These are phyloP conservation scores for Vaucheria bursata DNA, from an alignment of 352 stramenopile species.

Conservation along the genomic window DNA sequence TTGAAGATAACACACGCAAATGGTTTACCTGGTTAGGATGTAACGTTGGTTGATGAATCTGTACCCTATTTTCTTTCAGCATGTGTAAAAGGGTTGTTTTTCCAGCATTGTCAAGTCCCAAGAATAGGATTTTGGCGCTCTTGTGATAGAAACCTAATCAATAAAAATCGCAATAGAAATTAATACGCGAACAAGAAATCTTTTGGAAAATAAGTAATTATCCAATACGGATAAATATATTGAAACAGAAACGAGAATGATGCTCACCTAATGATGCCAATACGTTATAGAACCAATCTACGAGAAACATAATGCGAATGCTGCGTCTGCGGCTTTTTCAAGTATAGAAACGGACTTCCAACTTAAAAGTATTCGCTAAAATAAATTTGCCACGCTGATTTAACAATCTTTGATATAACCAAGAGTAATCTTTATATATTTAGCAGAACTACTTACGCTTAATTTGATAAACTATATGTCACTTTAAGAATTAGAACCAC, in stretches of 20 bases:
- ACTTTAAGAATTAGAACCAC: too few species aligned
- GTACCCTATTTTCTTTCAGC: constrained; percentile 96
- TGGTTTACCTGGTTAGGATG: constrained; percentile 79
- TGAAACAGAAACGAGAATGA: too few species aligned
- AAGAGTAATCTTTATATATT: too few species aligned
- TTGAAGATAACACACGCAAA: neutral
- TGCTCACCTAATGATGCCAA: constrained; percentile 75
- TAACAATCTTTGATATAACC: too few species aligned
- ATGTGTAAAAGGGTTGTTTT: constrained; percentile 99
- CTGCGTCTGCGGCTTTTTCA: too few species aligned
- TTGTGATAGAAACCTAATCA: constrained; percentile 97
- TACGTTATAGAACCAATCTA: constrained; percentile 90
- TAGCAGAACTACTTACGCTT: too few species aligned
- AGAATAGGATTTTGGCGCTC: constrained; percentile 99
- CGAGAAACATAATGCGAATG: constrained; percentile 70
- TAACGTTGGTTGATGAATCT: constrained; percentile 87
- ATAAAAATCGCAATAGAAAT: constrained; percentile 6
- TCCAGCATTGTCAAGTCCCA: constrained; percentile 98
- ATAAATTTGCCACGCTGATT: too few species aligned
- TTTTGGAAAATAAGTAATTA: constrained; percentile 34
- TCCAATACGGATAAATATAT: neutral
- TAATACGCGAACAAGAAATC: too few species aligned
- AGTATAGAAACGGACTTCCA: too few species aligned
- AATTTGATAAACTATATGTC: too few species aligned
- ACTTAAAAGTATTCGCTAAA: too few species aligned